Conservation (phyloP, 192 early-diverging fungal genomes). For the Backusella psychrophila region DNA sequence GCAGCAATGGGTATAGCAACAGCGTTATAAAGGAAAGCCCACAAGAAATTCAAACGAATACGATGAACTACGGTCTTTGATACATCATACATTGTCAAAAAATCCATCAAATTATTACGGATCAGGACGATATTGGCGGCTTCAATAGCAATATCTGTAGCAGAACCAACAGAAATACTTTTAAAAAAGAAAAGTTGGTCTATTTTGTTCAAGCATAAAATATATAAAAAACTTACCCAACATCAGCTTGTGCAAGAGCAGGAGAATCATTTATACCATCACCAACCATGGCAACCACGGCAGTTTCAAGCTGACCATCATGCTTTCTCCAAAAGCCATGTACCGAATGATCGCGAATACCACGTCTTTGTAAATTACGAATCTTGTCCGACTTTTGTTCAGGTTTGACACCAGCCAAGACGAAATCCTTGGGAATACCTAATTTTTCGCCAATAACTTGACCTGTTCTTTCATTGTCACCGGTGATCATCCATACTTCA, state of each 20-base stretch:
- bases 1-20: constrained; percentile 90
- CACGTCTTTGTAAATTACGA: constrained; percentile 47
- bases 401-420: constrained; percentile 70
- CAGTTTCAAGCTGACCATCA: constrained; percentile 13
- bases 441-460: constrained; percentile 58
- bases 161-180: constrained; percentile 84
- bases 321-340: constrained; percentile 15
- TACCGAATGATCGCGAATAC: background rate
- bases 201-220: background rate
- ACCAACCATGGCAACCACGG: constrained; percentile 86
- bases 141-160: constrained; percentile 90
- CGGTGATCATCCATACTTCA: constrained; percentile 79
- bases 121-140: constrained; percentile 83
- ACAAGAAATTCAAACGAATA: constrained; percentile 84
- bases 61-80: constrained; percentile 73
- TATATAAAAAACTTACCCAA: constrained; percentile 46
- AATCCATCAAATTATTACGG: constrained; percentile 70
- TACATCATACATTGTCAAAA: constrained; percentile 77
- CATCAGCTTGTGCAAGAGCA: constrained; percentile 85
- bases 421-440: constrained; percentile 55
- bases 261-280: constrained; percentile 97
- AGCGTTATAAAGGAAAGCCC: constrained; percentile 87
- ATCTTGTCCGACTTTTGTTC: constrained; percentile 69
- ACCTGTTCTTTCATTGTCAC: constrained; percentile 67
- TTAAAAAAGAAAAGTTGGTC: background rate